Evolutionary conservation across 495 filamentous ascomycete genomes (phyloP), one percentile per base, ranked within the genome.

Genomic region (Daldinia childiae): DNA sequence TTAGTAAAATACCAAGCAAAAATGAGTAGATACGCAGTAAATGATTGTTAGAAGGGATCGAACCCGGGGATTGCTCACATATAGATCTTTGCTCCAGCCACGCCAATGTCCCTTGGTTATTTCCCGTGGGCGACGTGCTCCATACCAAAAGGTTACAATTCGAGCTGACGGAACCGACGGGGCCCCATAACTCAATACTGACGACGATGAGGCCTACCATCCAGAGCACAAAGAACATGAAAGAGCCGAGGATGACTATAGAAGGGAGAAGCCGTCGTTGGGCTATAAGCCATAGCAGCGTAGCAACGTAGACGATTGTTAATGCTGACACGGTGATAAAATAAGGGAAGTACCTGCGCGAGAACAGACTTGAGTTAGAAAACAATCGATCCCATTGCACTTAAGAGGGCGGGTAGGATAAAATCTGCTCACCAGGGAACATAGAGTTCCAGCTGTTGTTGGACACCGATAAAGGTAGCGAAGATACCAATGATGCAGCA

Each of bases 151-250:
- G 83, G 62, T 91, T 86, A 80, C 96, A 99, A 75, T 92, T 93
- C 66, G 85, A 85, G 79, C 88, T 92, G 63, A 98, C 89, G 62
- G 89, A 91, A 11, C 88, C 90, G 3, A 81, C 77, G 6, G 92
- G 89, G 2, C 92, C 92, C 84, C 94, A 99, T 17, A 99, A 87
- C 81, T 97, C 92, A 68, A 99, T 89, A 30, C 88, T 86, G 4
- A 93, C 91, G 74, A 97, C 94, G 76, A 99, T 89, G n/a, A 97
- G 81, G 1, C 95, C 95, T 6, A 94, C 93, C 52, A 98, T 84
- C 90, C 90, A 99, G 36, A 99, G 86, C 0, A 96, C 89, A 76
- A 98, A 95, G 62, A 98, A 89, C 73, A 99, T 91, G 84, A 99
- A 98, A 77, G 91, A 90, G 69, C 90, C 90, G 55, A 98, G 85